Evolutionary conservation across 2,329 filamentous ascomycete genomes (phyloP), one percentile per base, ranked within the genome.

Genomic region (Parasarocladium wereldwijsianum): DNA sequence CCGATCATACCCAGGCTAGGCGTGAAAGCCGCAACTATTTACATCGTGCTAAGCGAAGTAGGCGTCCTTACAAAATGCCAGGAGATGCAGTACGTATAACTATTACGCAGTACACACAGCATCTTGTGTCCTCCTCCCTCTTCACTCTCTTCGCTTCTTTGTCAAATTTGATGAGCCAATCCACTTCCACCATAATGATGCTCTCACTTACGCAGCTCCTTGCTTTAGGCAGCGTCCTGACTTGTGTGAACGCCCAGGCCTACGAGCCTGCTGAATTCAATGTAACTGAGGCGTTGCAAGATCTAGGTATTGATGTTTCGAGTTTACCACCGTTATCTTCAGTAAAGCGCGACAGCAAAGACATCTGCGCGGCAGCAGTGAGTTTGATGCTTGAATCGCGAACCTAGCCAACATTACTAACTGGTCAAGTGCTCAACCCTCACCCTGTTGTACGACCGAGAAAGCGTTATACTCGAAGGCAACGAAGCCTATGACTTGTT

Each of bases 241-340:
- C 22, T 8, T 19, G 8, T 17, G 23, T 12, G 18, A 15, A 13
- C 17, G 32, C 28, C 9, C 23, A 35, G 16, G 22, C 28, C 13
- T 34, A 34, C 16, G 25, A 40, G 27, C 24, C 33, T 14, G 22
- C 26, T 3, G 26, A 34, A 16, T 38, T 41, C 28, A 34, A 40
- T 20, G 31, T 38, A 11, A 34, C 30, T 6, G 22, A 37, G 14
- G 37, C 32, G 10, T 35, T 42, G 7, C 15, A 34, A 13, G 20
- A 36, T 6, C 31, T 32, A 4, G 39, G 40, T 15, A 16, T 43
- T 17, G 27, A 38, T 6, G 20, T 39, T 6, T 25, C 31, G 6
- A 23, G 36, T 19, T 13, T 40, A 8, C 35, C 39, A 21, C 19
- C 27, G 6, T 16, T 29, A 9, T 11, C 17, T 9, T 13, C 17